Base-by-base conservation (phyloP, 768 basidiomycete genomes). In the Mycena maculata region DNA sequence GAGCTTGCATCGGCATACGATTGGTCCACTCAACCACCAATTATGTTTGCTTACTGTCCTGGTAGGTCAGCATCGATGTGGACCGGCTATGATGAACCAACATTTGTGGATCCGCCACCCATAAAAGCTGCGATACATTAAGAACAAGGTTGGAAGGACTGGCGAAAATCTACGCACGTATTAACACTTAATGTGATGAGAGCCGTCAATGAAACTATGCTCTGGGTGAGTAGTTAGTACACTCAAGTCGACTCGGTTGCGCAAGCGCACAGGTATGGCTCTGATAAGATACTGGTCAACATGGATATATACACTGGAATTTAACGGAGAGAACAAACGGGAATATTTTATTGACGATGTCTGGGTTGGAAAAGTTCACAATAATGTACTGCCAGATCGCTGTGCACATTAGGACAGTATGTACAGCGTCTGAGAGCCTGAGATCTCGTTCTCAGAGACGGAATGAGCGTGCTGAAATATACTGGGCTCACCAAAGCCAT, bases 141-240 rank as follows among this genome's bases (percentile, higher is more conserved):
- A 42, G 3, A n/a, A 9, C 22, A 16, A 23, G n/a, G 10, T 2
- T 22, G 3, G 3, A 31, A 42, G 15, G n/a, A n/a, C n/a, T n/a
- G n/a, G n/a, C 7, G 11, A 11, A 13, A 47, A 36, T n/a, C 23
- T 9, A 31, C 61, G 10, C 47, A 64, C 67, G 38, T 52, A 36
- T 69, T 69, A 20, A 65, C 68, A 41, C 48, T 69, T 27, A 69
- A 38, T 15, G 68, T 65, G 45, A 49, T 65, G 33, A 65, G n/a
- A 3, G 64, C 68, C 5, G 63, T 69, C 30, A 65, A 30, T 33
- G 64, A 44, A 33, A 69, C 63, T 22, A 44, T 57, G 18, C 50
- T 36, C 68, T 69, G 28, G 4, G 10, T 4, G n/a, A 25, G n/a
- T 15, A 20, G 39, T 22, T 10, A 25, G 27, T 22, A 8, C 11